Evolutionary conservation across 1,284 basidiomycete genomes (phyloP), one percentile per base, ranked within the genome.

Genomic region (Ganoderma meredithae): DNA sequence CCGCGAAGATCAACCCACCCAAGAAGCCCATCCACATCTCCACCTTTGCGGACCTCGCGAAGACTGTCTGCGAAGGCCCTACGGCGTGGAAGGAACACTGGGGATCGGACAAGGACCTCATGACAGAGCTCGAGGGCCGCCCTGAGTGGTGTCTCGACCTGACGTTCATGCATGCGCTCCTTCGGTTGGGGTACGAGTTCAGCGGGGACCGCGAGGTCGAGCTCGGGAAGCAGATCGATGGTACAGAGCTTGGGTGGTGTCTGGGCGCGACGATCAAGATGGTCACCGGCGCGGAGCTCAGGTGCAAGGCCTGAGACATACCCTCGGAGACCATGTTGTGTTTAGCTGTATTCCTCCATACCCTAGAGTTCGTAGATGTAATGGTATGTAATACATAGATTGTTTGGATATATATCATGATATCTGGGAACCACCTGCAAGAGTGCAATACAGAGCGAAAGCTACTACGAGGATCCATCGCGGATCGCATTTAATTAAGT

Each of bases 131-230:
- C 13, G 83, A 89, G 63, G 94, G 86, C 65, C 85, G 96, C 12
- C 96, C 97, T 0, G 97, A 99, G 82, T 95, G 92, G 83, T 99
- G 97, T 80, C 86, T 99, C 59, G 97, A 99, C 81, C 80, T 99
- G 76, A 98, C 95, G 43, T 99, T 97, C 79, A 96, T 97, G 95
- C 90, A 98, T 77, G 91, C 89, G 44, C 80, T 99, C 69, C 81
- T 99, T 63, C 86, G 92, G 66, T 84, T 97, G 0, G 90, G 94
- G 60, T 95, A 97, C 80, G 95, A 96, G 83, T 90, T 97, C 77
- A 83, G 80, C 27, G 89, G 88, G 49, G 83, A 82, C 47, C 81
- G 94, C 70, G 85, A 90, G 72, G 87, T 97, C 47, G 83, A 86
- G 79, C 87, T 96, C 49, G 97, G 91, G 75, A 99, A 99, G 86